A percentile compares a stretch with the other conserved stretches of the same genome.
Conservation (phyloP, 306 rosid genomes). For the Quercus ilex region DNA sequence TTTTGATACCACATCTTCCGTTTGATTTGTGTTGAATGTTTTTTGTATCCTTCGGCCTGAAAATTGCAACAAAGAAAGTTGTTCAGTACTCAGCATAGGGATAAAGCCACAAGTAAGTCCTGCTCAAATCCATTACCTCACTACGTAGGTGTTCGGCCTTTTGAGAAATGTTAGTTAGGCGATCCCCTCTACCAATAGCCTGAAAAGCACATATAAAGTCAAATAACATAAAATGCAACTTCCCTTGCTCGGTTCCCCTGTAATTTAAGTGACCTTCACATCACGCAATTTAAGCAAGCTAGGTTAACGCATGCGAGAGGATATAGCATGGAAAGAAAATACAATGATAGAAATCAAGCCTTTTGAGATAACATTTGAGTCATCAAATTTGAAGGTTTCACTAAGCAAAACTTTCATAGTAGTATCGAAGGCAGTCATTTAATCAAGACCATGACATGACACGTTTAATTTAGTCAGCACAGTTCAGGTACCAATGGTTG, state of each 20-base stretch:
- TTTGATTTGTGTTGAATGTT: constrained; percentile 62
- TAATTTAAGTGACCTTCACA: not conserved
- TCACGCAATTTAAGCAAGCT: constrained; percentile 4
- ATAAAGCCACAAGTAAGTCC: constrained; percentile 5
- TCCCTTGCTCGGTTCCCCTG: not conserved
- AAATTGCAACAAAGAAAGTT: constrained; percentile 22
- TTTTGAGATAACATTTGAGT: not conserved
- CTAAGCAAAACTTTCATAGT: not conserved
- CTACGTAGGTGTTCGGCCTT: constrained; percentile 74
- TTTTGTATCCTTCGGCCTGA: constrained; percentile 78
- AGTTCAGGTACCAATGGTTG: not conserved
- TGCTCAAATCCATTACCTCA: constrained; percentile 47
- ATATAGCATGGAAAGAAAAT: not conserved
- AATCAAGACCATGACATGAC: not conserved
- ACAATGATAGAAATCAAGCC: not conserved
- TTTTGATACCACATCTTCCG: constrained; percentile 97
- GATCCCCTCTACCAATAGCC: constrained; percentile 86
- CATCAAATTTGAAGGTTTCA: not conserved
- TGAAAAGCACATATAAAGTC: constrained; percentile 26
- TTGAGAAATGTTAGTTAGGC: constrained; percentile 62
- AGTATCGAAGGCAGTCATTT: not conserved
- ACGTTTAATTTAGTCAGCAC: not conserved
- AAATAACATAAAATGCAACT: constrained; percentile 1
- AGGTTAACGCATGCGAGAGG: not conserved
- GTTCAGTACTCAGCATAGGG: constrained; percentile 9